Percentiles rank a stretch among this genome's conserved stretches.
Evolutionary conservation across 371 early-diverging fungal species (phyloP).

Genomic region (Mucor mucedo): DNA sequence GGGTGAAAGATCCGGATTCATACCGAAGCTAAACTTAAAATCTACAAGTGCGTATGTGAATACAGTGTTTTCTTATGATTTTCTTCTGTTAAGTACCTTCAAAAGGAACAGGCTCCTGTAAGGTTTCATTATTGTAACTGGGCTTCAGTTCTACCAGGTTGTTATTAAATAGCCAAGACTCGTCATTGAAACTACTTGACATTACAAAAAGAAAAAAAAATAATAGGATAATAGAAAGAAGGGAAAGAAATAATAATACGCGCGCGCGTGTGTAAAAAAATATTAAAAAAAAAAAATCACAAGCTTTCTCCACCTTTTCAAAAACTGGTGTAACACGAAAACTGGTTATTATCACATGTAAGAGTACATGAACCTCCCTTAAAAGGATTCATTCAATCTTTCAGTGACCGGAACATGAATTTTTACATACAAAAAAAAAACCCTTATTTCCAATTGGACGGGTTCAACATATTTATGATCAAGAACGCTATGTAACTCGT

Average conservation of each 20-base stretch:
- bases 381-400: constrained; percentile 18
- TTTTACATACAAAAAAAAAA: no score
- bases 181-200: constrained; percentile 8
- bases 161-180: constrained; percentile 10
- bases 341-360: constrained; percentile 23
- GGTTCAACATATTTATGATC: neutral
- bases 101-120: constrained; percentile 42
- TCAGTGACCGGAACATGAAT: neutral
- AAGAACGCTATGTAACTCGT: neutral
- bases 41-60: constrained; percentile 21
- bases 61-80: neutral
- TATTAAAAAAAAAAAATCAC: constrained; percentile 10
- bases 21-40: constrained; percentile 36
- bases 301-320: constrained; percentile 19
- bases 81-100: constrained; percentile 26
- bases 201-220: constrained; percentile 4
- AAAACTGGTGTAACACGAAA: constrained; percentile 10
- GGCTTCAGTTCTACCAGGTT: neutral
- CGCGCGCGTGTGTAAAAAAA: neutral
- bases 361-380: constrained; percentile 1
- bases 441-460: no score
- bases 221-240: constrained; percentile 3
- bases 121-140: constrained; percentile 5
- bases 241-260: constrained; percentile 6
- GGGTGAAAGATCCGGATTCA: constrained; percentile 22